Evolutionary conservation across 768 basidiomycete genomes (phyloP).

Genomic region (Daedaleopsis sinensis): DNA sequence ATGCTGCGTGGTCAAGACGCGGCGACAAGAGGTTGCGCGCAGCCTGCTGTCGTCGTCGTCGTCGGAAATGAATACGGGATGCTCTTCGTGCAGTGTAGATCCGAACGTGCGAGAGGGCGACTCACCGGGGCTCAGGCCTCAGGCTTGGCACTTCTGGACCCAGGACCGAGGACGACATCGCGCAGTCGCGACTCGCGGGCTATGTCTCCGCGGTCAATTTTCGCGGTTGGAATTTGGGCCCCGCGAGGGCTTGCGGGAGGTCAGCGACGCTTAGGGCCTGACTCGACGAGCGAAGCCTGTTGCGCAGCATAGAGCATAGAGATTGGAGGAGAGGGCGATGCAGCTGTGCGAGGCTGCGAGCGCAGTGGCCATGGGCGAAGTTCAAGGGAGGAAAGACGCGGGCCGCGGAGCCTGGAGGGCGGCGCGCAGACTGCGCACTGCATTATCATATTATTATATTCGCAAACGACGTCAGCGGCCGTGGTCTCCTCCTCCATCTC

Average conservation of each 20-base stretch:
- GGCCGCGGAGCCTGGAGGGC: neutral
- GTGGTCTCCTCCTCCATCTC: constrained; percentile 3
- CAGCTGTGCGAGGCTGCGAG: constrained; percentile 11
- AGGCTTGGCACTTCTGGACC: neutral
- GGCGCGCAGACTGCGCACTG: constrained; percentile 3
- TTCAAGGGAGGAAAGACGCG: neutral
- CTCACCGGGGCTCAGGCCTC: neutral
- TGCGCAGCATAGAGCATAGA: neutral
- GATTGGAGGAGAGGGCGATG: constrained; percentile 5
- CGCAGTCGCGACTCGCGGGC: too few species aligned
- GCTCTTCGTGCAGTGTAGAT: too few species aligned
- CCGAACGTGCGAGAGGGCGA: too few species aligned
- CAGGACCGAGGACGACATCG: neutral
- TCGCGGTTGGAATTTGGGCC: too few species aligned
- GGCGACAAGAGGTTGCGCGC: too few species aligned
- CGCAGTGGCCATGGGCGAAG: constrained; percentile 9
- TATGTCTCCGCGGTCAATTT: too few species aligned
- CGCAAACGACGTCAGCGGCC: constrained; percentile 25
- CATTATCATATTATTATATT: too few species aligned
- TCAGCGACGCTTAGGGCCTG: too few species aligned
- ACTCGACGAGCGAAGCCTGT: neutral
- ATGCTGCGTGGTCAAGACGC: too few species aligned
- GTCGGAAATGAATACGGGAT: too few species aligned
- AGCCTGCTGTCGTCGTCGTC: too few species aligned
- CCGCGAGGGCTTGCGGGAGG: too few species aligned